Evolutionary conservation across 2,329 filamentous ascomycete species (phyloP).

Genomic region (Nemania serpens): DNA sequence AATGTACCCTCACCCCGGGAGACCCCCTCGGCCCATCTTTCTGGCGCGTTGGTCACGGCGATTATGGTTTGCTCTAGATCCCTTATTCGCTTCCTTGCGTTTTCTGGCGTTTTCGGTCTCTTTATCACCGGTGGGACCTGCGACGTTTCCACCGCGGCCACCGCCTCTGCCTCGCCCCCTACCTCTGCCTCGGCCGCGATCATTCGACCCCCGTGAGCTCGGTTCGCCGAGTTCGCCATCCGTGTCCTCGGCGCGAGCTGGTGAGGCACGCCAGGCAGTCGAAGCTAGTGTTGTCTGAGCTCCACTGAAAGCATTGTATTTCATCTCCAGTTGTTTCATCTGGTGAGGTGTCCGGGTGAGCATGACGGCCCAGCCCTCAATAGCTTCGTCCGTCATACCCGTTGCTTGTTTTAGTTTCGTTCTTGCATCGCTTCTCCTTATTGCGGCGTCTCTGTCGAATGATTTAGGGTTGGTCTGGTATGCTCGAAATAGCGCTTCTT

Average conservation of each 20-base stretch:
- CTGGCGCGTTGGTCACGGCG: slow-evolving; percentile 71
- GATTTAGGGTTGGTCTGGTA: slow-evolving; percentile 67
- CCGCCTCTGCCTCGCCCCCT: slow-evolving; percentile 54
- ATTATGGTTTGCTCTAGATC: slow-evolving; percentile 84
- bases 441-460: slow-evolving; percentile 74
- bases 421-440: slow-evolving; percentile 67
- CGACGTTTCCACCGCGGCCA: slow-evolving; percentile 63
- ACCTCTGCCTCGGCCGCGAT: slow-evolving; percentile 52
- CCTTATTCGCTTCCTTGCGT: slow-evolving; percentile 82
- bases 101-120: slow-evolving; percentile 73
- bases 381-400: slow-evolving; percentile 88
- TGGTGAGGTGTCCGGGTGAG: slow-evolving; percentile 72
- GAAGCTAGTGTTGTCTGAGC: slow-evolving; percentile 67
- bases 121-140: slow-evolving; percentile 69
- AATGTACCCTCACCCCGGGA: slow-evolving; percentile 34
- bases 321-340: slow-evolving; percentile 71
- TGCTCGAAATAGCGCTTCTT: slow-evolving; percentile 73
- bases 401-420: slow-evolving; percentile 72
- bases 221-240: slow-evolving; percentile 51
- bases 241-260: slow-evolving; percentile 63
- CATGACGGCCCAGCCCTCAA: slow-evolving; percentile 96
- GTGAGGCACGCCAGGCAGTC: slow-evolving; percentile 67
- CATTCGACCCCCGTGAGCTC: slow-evolving; percentile 51
- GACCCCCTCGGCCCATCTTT: slow-evolving; percentile 65
- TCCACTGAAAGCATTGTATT: slow-evolving; percentile 68